Evolutionary conservation across 345 rosid species (phyloP), one percentile per base, ranked within the genome.

Genomic region (Rhizophora mangle): DNA sequence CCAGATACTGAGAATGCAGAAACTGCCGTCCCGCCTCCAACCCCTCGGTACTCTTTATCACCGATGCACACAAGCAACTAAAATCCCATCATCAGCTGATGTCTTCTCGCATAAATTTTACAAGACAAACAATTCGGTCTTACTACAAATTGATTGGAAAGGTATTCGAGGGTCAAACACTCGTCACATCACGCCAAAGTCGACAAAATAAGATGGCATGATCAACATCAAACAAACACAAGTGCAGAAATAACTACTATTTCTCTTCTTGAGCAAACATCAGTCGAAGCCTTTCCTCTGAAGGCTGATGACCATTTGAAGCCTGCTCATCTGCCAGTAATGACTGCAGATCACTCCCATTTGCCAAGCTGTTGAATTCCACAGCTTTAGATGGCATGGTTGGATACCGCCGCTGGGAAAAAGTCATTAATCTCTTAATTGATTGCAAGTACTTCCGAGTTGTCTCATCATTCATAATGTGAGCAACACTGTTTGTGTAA

Each of bases 381-480:
- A 92, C 92, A 1, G 98, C 99, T 80, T 92, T 95, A 18, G 99
- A 95, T 29, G 98, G 96, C 83, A 87, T 75, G 2, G 96, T 81
- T 24, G 99, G 98, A 63, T 92, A 95, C 20, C 96, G 93, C 27
- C 97, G 82, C 75, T 95, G 98, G 75, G 96, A 95, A 77, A 92
- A 90, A 2, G 97, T 95, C 99, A 95, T 90, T 74, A 95, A 65
- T 78, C 99, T 89, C 85, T 95, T 92, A 51, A 92, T 77, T 0
- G 99, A 92, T 68, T 95, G 99, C 71, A 95, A 81, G 82, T 95
- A 95, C 74, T 95, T 95, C 11, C 97, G 96, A 52, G 97, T 95
- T 37, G 96, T 95, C 81, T 95, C 99, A 20, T 95, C 99, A 46
- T 95, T 95, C 99, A 95, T 95, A 68, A 95, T 90, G 81, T 95